Base-by-base conservation (phyloP, 164 flowering plant genomes). In the Nelumbo lutea region DNA sequence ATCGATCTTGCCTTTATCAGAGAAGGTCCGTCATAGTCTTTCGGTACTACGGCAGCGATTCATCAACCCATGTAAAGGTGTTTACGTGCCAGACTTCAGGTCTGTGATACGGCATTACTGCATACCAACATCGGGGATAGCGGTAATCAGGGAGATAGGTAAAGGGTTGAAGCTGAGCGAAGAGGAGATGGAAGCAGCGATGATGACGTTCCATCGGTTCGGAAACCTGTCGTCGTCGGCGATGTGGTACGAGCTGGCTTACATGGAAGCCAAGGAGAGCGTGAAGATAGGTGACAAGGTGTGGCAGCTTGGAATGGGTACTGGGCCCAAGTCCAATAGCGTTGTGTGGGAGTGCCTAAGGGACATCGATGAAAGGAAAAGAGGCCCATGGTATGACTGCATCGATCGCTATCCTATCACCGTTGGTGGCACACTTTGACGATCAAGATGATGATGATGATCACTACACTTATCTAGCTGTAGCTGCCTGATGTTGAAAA, bases 201-300 rank as follows among this genome's bases (percentile, higher is more conserved):
- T 82, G 81, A 82, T 83, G 88, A 84, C 90, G 1, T 62, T 87
- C 45, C 84, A 85, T 52, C 73, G 94, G 67, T 89, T 84, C 65
- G 91, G 94, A 11, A 89, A 89, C 78, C 86, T 80, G 67, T 85
- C 88, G 3, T 81, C 90, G 57, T 79, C 90, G 7, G 82, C 90
- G 1, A 46, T 86, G 78, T 89, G 91, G 91, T 87, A 89, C 46
- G 87, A 84, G 61, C 63, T 89, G 15, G 82, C 86, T 47, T 89
- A 89, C 72, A 72, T 80, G 72, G 94, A 87, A 63, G 88, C 85
- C 4, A 82, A 84, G 70, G 82, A 72, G 65, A 81, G 83, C 63
- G 79, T 87, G 69, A 83, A 78, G 81, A 72, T 76, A 45, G 88
- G 94, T 39, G 87, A 89, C 48, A 78, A 46, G 70, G 84, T 89